phyloP scores from a whole-genome alignment of 352 stramenopile species.

The Globisporangium middletonii region DNA sequence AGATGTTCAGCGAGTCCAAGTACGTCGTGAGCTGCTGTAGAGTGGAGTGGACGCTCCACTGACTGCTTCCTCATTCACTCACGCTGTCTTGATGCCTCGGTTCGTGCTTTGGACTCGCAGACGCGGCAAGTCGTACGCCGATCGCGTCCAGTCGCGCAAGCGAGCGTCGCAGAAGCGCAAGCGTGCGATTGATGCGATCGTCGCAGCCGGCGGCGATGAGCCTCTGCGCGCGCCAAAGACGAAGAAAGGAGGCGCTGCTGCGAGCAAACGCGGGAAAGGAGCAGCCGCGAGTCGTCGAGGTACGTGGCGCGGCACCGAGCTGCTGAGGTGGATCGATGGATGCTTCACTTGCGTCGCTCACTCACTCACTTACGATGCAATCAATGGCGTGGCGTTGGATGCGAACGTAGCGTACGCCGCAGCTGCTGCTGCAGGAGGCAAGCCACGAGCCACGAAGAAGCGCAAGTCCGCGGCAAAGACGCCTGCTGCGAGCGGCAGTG shows the following conservation, averaged over 20 bases:
- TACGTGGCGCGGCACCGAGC: not conserved
- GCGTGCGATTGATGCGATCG: constrained; percentile 15
- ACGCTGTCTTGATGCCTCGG: not conserved
- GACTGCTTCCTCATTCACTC: not conserved
- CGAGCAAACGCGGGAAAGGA: not conserved
- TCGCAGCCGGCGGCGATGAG: constrained; percentile 5
- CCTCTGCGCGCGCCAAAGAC: constrained; percentile 15
- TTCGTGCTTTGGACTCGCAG: constrained; percentile 2
- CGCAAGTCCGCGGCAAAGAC: constrained; percentile 1
- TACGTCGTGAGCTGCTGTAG: constrained; percentile 11
- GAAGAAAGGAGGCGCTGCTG: not conserved
- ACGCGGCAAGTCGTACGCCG: constrained; percentile 43
- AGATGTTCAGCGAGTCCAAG: constrained; percentile 68
- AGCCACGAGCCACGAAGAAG: constrained; percentile 8
- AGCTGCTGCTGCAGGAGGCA: constrained; percentile 1
- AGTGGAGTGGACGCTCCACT: not conserved
- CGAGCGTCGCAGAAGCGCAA: constrained; percentile 13
- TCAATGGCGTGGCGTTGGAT: not conserved
- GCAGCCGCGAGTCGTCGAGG: constrained; percentile 7
- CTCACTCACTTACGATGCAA: too few species aligned
- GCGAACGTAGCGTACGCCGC: not conserved
- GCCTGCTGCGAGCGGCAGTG: constrained; percentile 1
- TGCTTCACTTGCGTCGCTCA: too few species aligned
- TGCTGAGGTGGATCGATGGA: not conserved
- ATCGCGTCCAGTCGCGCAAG: constrained; percentile 54